A percentile compares a stretch with the other conserved stretches of the same genome.
Evolutionary conservation across 2,329 filamentous ascomycete genomes (phyloP).

Genomic region (Verruconis gallopava): DNA sequence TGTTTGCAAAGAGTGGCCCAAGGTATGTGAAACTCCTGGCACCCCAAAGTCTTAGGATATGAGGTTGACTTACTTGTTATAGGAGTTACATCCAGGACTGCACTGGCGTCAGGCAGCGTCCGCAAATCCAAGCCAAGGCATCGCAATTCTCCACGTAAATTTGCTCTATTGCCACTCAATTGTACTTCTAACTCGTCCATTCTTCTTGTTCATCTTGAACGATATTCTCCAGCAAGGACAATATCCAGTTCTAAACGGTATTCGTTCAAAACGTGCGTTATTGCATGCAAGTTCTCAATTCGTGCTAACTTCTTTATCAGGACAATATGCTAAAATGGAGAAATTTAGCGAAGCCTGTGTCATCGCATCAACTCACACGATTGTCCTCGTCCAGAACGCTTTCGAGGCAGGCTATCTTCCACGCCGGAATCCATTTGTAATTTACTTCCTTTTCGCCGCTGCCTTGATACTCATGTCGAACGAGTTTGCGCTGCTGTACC

Average conservation of each 20-base stretch:
- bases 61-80: neutral
- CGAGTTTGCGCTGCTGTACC: conserved; percentile 26
- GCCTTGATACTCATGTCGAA: conserved; percentile 27
- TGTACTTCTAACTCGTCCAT: conserved; percentile 50
- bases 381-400: conserved; percentile 27
- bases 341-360: conserved; percentile 31
- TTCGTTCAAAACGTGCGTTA: neutral
- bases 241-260: neutral
- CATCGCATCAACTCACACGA: conserved; percentile 28
- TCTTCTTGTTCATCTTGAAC: conserved; percentile 47
- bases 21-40: conserved; percentile 26
- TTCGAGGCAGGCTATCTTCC: conserved; percentile 29
- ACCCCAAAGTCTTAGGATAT: neutral
- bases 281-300: no score
- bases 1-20: conserved; percentile 40
- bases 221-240: conserved; percentile 25
- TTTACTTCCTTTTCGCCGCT: conserved; percentile 30
- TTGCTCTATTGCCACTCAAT: conserved; percentile 50
- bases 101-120: conserved; percentile 38
- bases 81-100: conserved; percentile 23
- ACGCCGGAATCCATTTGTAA: conserved; percentile 26
- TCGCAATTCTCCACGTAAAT: conserved; percentile 50
- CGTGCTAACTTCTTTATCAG: no score
- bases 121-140: conserved; percentile 35
- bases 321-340: conserved; percentile 30